Evolutionary conservation across 179 eudicot genomes (phyloP), one percentile per base, ranked within the genome.

Genomic region (Carnegiea gigantea): DNA sequence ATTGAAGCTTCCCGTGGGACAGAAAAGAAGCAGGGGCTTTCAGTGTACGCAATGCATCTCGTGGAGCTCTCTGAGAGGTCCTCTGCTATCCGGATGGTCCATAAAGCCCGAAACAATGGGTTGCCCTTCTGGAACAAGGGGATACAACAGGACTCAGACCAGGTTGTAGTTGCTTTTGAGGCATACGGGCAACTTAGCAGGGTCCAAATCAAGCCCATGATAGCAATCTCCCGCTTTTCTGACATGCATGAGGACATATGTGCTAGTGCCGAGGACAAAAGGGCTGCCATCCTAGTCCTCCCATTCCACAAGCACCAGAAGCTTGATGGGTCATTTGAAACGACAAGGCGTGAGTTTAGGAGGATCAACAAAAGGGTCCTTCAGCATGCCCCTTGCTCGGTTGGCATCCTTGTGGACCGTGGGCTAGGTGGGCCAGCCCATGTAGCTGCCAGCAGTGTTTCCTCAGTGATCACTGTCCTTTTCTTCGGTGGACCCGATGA

Each of bases 221-320:
- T 97, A 0, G 97, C 93, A 0, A 92, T 94, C 49, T 92, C 98
- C 0, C 83, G 87, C 1, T 82, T 87, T 73, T 84, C 89, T 11
- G 85, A 80, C 59, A 88, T 94, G 88, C 97, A 94, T 30, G 92
- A 91, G 38, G 98, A 94, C 33, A 93, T 94, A 7, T 90, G 94
- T 85, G 78, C 86, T 10, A 89, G 91, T 73, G 97, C 97, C 2
- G 91, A 88, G 71, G 83, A 76, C 48, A 92, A 94, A 65, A 82
- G 87, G 36, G 89, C 87, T 0, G 92, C 97, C 0, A 78, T 94
- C 74, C 88, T 94, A 26, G 85, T 94, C 24, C 88, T 94, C 12
- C 98, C 98, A 0, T 94, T 91, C 83, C 98, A 94, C 80, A 92
- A 90, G 88, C 97, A 92, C 82, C 94, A 81, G 76, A 85, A 88